Percentiles rank a stretch among this genome's conserved stretches.
Evolutionary conservation across 768 basidiomycete species (phyloP).

Genomic region (Hericium coralloides): DNA sequence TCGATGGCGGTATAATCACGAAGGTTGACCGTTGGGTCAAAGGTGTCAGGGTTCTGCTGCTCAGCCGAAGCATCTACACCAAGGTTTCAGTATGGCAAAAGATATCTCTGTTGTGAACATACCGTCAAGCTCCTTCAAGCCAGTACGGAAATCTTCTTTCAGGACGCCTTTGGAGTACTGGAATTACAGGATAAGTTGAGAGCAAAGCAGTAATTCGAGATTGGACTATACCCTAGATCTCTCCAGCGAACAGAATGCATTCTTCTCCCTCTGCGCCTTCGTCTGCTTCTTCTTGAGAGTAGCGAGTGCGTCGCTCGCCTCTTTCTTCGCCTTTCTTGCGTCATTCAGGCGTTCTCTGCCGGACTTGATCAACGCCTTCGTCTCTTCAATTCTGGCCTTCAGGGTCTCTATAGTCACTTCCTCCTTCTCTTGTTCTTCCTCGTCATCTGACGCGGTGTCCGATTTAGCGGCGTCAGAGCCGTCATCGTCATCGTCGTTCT

Average conservation of each 20-base stretch:
- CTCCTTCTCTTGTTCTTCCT: constrained; percentile 21
- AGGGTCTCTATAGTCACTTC: constrained; percentile 38
- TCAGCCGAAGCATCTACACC: constrained; percentile 44
- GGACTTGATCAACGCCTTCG: constrained; percentile 32
- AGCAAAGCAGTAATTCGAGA: neutral
- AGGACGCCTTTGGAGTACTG: constrained; percentile 48
- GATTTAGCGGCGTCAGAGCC: constrained; percentile 17
- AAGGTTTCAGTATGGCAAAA: neutral
- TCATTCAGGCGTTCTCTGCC: constrained; percentile 28
- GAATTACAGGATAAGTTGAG: neutral
- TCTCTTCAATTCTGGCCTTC: constrained; percentile 35
- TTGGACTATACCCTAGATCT: constrained; percentile 37
- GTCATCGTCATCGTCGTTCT: constrained; percentile 17
- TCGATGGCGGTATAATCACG: constrained; percentile 53
- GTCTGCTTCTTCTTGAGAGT: constrained; percentile 31
- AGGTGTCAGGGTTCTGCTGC: constrained; percentile 45
- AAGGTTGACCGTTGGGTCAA: constrained; percentile 40
- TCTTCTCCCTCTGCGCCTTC: constrained; percentile 38
- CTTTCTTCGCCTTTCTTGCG: constrained; percentile 33
- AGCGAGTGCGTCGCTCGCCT: constrained; percentile 26
- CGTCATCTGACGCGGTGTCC: constrained; percentile 17
- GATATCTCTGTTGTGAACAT: neutral
- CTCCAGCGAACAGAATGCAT: constrained; percentile 50
- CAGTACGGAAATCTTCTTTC: constrained; percentile 51
- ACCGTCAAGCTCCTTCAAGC: constrained; percentile 54